Evolutionary conservation across 192 early-diverging fungal species (phyloP), one percentile per base, ranked within the genome.

Genomic region (Gaertneriomyces sp.): DNA sequence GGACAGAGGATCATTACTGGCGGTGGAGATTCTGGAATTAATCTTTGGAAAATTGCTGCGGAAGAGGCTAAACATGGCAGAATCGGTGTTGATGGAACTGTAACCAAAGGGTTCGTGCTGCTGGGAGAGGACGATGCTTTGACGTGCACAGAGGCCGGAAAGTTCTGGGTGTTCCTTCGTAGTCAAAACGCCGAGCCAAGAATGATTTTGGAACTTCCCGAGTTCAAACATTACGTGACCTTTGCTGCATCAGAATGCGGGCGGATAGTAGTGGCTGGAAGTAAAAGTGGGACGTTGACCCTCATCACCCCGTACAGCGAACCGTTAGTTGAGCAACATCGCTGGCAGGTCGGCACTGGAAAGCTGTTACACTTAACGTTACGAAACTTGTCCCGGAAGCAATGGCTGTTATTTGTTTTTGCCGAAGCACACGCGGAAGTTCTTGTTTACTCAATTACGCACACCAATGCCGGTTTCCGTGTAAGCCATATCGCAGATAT

Each of bases 21-120:
- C 17, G 93, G 90, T 0, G 86, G 86, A 38, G 93, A 95, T 70
- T 85, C 88, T 1, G 91, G 89, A 4, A 79, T 95, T 46, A 80
- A 87, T 9, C 66, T 91, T 1, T 93, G 91, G 89, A 77, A 83
- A 33, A 33, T 33, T 33, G 25, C 25, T 33, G 25, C 25, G 25
- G 7, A 17, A 49, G 16, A 17, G 47, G 47, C 47, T 49, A 17
- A 0, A 49, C 47, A 49, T 49, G 2, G 2, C 25, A 33, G 2
- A 33, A 33, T 33, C 25, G 25, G 25, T 33, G 2, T 33, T 33
- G 25, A 33, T 2, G 25, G 25, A 2, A 33, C 25, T 33, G 2
- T 33, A 6, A 58, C 59, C 4, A 59, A 46, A 41, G 59, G 46
- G 1, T 59, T 67, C 50, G 65, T 11, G 6, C 9, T 67, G 12